Conservation (phyloP, 1,139 yeast genomes). For the Lodderomyces margitis region DNA sequence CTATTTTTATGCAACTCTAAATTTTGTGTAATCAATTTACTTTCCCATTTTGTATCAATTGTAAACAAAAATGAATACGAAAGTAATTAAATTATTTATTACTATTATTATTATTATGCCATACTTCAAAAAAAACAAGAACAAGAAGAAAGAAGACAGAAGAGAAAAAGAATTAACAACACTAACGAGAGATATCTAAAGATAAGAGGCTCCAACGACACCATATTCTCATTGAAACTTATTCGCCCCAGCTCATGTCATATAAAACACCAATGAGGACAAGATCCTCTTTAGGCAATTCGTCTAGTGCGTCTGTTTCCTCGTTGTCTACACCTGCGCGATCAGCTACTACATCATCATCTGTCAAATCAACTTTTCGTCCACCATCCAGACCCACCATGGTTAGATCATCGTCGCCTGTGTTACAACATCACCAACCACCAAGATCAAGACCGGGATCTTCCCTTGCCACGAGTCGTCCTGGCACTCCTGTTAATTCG, state of each 20-base stretch:
- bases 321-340: constrained; percentile 9
- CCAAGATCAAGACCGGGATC: constrained; percentile 36
- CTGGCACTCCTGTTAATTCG: constrained; percentile 33
- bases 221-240: constrained; percentile 1
- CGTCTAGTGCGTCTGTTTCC: constrained; percentile 11
- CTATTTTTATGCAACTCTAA: background rate
- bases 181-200: too few species aligned
- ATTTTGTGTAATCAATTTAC: background rate
- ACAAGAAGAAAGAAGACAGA: too few species aligned
- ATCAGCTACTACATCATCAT: constrained; percentile 3
- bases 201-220: too few species aligned
- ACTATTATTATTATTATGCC: too few species aligned
- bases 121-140: background rate
- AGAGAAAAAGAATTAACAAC: too few species aligned
- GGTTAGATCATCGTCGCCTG: constrained; percentile 17
- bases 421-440: constrained; percentile 11
- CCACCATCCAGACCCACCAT: constrained; percentile 19
- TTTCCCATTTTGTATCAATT: constrained; percentile 1
- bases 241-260: constrained; percentile 13
- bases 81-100: too few species aligned
- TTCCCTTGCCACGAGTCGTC: constrained; percentile 26
- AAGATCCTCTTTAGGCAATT: constrained; percentile 18
- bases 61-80: constrained; percentile 2
- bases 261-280: constrained; percentile 25
- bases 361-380: constrained; percentile 16